Percentiles rank a stretch among this genome's conserved stretches.
Evolutionary conservation across 768 basidiomycete genomes (phyloP).

Genomic region (Suillus spraguei): DNA sequence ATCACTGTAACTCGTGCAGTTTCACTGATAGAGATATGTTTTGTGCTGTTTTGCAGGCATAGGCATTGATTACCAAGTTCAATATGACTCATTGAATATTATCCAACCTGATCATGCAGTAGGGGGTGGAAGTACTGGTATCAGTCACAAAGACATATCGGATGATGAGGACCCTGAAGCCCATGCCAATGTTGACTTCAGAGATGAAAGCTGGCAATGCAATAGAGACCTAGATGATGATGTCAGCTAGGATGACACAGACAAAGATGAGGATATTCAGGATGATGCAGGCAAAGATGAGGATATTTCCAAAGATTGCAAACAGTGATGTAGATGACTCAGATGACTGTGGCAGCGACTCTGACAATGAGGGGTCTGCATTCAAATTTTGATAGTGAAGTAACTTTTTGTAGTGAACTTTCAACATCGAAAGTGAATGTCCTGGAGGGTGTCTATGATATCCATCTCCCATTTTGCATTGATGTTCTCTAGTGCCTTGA

Average conservation of each 20-base stretch:
- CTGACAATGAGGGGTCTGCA: neutral
- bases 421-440: no score
- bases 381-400: neutral
- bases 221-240: neutral
- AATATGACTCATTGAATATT: neutral
- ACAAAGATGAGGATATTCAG: no score
- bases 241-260: neutral
- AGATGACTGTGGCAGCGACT: neutral
- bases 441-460: constrained; percentile 92
- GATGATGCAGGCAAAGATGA: neutral
- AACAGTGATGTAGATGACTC: neutral
- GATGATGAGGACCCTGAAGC: neutral
- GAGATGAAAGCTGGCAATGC: neutral
- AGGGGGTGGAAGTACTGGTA: neutral
- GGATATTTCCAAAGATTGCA: neutral
- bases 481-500: constrained; percentile 92
- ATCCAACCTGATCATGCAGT: neutral
- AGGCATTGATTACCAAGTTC: constrained; percentile 9
- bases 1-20: neutral
- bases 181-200: neutral
- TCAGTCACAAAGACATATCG: neutral
- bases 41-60: constrained; percentile 5
- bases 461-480: constrained; percentile 99
- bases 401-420: no score
- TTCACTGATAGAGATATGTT: constrained; percentile 18